These are phyloP conservation scores for Hortaea werneckii DNA, from an alignment of 2,329 filamentous ascomycete species.

Conservation along the genomic window DNA sequence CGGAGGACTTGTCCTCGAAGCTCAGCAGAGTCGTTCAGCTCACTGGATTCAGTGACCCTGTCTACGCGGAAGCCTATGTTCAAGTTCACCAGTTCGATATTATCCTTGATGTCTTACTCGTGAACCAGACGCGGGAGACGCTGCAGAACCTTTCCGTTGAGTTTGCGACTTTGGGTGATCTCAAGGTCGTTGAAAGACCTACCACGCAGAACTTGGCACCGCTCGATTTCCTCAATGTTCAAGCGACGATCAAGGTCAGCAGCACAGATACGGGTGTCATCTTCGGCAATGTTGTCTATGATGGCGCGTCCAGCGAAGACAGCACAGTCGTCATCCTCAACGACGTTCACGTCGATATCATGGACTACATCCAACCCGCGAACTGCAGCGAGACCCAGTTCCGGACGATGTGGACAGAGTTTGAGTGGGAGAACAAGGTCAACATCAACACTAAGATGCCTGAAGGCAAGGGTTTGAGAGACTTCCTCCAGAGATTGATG, in stretches of 20 bases:
- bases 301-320: conserved; percentile 82
- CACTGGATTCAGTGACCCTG: conserved; percentile 94
- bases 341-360: conserved; percentile 96
- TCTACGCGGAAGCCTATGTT: conserved; percentile 98
- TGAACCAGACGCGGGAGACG: conserved; percentile 95
- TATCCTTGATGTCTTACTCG: conserved; percentile 85
- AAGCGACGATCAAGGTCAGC: conserved; percentile 97
- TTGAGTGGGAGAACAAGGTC: conserved; percentile 99
- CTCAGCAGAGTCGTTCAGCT: conserved; percentile 92
- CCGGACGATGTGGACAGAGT: conserved; percentile 99
- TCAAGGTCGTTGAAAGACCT: conserved; percentile 94
- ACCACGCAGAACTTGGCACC: conserved; percentile 92
- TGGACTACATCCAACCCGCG: conserved; percentile 98
- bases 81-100: conserved; percentile 99
- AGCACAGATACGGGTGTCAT: conserved; percentile 98
- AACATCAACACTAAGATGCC: conserved; percentile 88
- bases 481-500: conserved; percentile 92
- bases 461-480: conserved; percentile 69
- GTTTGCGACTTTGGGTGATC: conserved; percentile 93
- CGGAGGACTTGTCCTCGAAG: conserved; percentile 86
- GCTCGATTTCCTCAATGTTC: conserved; percentile 95
- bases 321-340: conserved; percentile 97
- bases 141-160: conserved; percentile 95
- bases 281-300: conserved; percentile 97
- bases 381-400: conserved; percentile 97